Evolutionary conservation across 352 stramenopile species (phyloP).

Genomic region (Pythium folliculosum): DNA sequence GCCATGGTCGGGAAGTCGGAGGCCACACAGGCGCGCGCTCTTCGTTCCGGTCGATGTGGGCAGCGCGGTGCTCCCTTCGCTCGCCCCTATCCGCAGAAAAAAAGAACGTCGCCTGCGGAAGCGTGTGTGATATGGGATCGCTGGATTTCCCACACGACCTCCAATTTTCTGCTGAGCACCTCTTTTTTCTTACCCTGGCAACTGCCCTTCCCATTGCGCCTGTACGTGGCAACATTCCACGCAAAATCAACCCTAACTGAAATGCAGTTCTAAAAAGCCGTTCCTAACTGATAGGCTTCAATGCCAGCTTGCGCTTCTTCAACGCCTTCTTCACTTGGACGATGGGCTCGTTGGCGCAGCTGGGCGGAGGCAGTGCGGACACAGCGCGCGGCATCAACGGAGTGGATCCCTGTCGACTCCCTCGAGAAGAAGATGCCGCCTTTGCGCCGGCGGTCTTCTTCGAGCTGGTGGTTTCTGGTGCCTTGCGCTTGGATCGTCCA

Average conservation of each 20-base stretch:
- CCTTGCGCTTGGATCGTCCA: constrained; percentile 8
- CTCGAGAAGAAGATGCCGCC: background rate
- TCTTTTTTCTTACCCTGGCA: background rate
- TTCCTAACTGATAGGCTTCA: constrained; percentile 27
- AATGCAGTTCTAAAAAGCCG: constrained; percentile 8
- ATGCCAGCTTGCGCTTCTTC: constrained; percentile 33
- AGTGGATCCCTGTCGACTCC: background rate
- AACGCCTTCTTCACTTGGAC: constrained; percentile 30
- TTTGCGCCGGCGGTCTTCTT: background rate
- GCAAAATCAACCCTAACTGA: constrained; percentile 16
- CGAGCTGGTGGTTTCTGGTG: background rate
- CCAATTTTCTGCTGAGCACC: constrained; percentile 4
- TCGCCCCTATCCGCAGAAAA: constrained; percentile 3
- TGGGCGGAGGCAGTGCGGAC: background rate
- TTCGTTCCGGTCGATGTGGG: constrained; percentile 10
- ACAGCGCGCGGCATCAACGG: background rate
- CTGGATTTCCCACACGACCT: background rate
- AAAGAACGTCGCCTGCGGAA: constrained; percentile 19
- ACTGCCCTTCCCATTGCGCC: constrained; percentile 12
- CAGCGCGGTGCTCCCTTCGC: constrained; percentile 1
- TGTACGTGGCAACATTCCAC: constrained; percentile 23
- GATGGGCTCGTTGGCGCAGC: constrained; percentile 28
- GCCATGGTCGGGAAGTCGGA: constrained; percentile 14
- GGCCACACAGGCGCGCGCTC: background rate
- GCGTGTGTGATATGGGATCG: constrained; percentile 6